Conservation (phyloP, 805 yeast species). For the Torulaspora microellipsoides region DNA sequence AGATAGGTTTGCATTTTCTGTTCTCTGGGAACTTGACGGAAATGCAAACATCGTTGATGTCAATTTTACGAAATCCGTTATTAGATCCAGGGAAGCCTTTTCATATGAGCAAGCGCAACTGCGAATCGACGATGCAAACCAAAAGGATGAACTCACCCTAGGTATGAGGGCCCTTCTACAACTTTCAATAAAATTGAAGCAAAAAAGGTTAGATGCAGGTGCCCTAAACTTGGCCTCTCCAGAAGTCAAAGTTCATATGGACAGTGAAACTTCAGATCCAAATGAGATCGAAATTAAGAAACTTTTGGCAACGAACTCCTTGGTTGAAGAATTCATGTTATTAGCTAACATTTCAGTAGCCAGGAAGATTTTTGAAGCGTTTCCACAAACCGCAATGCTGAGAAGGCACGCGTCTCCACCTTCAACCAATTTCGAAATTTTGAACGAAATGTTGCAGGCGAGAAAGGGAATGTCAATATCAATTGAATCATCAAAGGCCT, state of each 20-base stretch:
- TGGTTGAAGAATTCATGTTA: conserved; percentile 98
- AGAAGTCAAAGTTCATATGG: conserved; percentile 95
- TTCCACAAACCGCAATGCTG: conserved; percentile 97
- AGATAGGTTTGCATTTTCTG: conserved; percentile 93
- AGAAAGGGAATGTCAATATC: conserved; percentile 73
- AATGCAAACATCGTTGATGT: conserved; percentile 80
- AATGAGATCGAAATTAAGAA: conserved; percentile 90
- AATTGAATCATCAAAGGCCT: conserved; percentile 78
- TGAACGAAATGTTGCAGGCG: conserved; percentile 83
- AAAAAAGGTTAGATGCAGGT: conserved; percentile 86
- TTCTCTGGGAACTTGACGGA: conserved; percentile 88
- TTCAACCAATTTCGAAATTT: conserved; percentile 79
- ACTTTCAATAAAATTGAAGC: conserved; percentile 80
- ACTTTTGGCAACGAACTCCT: conserved; percentile 83
- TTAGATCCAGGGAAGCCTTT: conserved; percentile 88
- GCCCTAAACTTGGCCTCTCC: conserved; percentile 97
- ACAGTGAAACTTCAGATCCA: conserved; percentile 95
- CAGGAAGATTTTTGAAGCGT: conserved; percentile 81
- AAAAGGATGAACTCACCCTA: conserved; percentile 77
- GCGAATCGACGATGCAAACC: conserved; percentile 73
- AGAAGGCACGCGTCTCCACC: conserved; percentile 99
- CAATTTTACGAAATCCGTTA: conserved; percentile 79
- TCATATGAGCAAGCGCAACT: conserved; percentile 91
- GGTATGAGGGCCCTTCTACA: conserved; percentile 80
- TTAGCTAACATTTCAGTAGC: conserved; percentile 96